Evolutionary conservation across 495 filamentous ascomycete species (phyloP).

Genomic region (Aspergillus conjunctus): DNA sequence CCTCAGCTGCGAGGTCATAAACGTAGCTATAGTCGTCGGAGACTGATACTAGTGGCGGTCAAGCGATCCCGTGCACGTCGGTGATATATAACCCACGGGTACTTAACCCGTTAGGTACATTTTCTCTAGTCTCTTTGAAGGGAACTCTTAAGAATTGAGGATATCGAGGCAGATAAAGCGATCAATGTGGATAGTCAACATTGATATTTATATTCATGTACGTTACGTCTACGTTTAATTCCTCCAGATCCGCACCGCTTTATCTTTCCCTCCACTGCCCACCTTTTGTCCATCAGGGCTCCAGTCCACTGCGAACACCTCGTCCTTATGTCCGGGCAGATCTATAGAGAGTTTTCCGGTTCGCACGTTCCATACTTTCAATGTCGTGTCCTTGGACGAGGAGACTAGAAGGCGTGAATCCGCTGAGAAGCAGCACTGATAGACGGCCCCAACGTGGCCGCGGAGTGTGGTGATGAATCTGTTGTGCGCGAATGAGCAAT

Average conservation of each 20-base stretch:
- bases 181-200: too few relatives aligned
- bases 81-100: too few relatives aligned
- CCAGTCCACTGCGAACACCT: constrained; percentile 95
- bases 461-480: constrained; percentile 82
- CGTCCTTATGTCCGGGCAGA: constrained; percentile 91
- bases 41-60: too few relatives aligned
- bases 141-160: too few relatives aligned
- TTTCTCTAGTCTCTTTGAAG: too few relatives aligned
- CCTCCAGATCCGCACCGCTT: constrained; percentile 83
- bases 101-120: too few relatives aligned
- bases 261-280: constrained; percentile 90
- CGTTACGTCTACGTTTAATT: constrained; percentile 41
- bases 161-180: too few relatives aligned
- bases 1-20: too few relatives aligned
- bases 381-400: constrained; percentile 85
- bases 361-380: constrained; percentile 91
- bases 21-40: too few relatives aligned
- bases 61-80: too few relatives aligned
- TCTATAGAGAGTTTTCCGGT: constrained; percentile 82
- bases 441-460: constrained; percentile 92
- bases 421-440: constrained; percentile 85
- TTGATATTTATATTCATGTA: too few relatives aligned
- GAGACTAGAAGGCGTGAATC: constrained; percentile 86
- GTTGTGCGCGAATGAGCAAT: background rate
- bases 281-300: constrained; percentile 82